Conservation (phyloP, 2,329 filamentous ascomycete genomes). For the Penicillium olsonii region DNA sequence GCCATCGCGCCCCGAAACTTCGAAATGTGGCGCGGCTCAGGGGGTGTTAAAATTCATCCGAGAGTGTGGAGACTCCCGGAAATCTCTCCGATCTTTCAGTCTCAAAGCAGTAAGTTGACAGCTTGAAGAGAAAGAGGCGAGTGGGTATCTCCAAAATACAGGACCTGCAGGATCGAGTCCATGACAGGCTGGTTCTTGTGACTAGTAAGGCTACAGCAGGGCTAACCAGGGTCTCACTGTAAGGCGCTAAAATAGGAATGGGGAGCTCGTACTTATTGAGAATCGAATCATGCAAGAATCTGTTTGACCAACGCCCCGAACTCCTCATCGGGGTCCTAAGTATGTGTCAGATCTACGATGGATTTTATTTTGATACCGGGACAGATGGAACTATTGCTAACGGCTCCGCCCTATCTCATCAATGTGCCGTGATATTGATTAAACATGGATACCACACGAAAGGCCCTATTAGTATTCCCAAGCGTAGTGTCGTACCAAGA, state of each 20-base stretch:
- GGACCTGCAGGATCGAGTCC: conserved; percentile 8
- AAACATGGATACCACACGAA: not conserved
- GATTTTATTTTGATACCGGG: conserved; percentile 3
- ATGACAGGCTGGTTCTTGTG: conserved; percentile 12
- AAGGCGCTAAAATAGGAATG: conserved; percentile 13
- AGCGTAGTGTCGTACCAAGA: not conserved
- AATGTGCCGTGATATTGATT: conserved; percentile 1
- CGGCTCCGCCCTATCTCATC: conserved; percentile 8
- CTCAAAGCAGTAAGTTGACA: conserved; percentile 34
- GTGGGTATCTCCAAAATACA: conserved; percentile 3
- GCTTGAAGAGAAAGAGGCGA: conserved; percentile 15
- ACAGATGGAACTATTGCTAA: conserved; percentile 14
- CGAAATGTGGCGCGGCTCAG: conserved; percentile 14
- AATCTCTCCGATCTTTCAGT: conserved; percentile 33
- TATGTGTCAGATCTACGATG: conserved; percentile 21
- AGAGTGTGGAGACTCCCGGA: conserved; percentile 22
- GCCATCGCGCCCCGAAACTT: conserved; percentile 9
- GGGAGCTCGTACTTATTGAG: not conserved
- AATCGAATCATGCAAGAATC: not conserved
- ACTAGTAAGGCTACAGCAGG: conserved; percentile 1
- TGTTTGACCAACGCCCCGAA: conserved; percentile 15
- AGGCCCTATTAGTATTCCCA: not conserved
- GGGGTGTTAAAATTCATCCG: conserved; percentile 20
- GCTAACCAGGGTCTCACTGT: conserved; percentile 1
- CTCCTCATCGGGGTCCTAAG: conserved; percentile 22